Percentiles rank a stretch among this genome's conserved stretches.
Conservation (phyloP, 306 rosid species). For the Benincasa hispida region DNA sequence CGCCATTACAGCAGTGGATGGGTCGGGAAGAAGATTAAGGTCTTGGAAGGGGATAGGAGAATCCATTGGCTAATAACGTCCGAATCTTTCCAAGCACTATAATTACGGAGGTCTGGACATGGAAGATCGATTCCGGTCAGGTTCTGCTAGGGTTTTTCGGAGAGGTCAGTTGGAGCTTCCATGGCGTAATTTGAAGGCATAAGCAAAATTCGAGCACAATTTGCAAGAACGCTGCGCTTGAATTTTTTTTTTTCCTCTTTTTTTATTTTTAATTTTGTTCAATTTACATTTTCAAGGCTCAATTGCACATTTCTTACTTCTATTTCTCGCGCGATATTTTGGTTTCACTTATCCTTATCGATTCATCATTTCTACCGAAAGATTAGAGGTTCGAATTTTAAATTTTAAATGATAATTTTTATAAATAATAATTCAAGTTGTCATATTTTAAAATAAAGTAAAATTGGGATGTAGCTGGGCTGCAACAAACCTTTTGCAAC, state of each 20-base stretch:
- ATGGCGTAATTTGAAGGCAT: conserved; percentile 23
- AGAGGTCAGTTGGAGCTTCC: conserved; percentile 9
- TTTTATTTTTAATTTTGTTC: background rate
- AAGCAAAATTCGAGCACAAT: background rate
- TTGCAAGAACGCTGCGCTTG: background rate
- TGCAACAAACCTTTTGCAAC: no score
- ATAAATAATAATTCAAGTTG: no score
- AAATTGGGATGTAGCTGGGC: no score
- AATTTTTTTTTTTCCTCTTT: background rate
- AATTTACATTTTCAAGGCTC: background rate
- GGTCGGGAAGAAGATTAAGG: conserved; percentile 35
- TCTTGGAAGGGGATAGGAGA: conserved; percentile 40
- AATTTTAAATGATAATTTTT: no score
- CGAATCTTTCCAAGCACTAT: background rate
- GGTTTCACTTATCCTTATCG: background rate
- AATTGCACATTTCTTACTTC: background rate
- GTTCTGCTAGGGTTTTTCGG: conserved; percentile 13
- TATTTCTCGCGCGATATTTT: background rate
- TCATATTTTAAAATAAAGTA: no score
- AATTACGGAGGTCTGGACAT: conserved; percentile 8
- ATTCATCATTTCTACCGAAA: no score
- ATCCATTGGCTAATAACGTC: conserved; percentile 24
- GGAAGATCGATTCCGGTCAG: background rate
- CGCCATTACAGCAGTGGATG: conserved; percentile 19
- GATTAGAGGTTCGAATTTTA: no score